Evolutionary conservation across 2,329 filamentous ascomycete genomes (phyloP), one percentile per base, ranked within the genome.

Genomic region (Fusarium transvaalense): DNA sequence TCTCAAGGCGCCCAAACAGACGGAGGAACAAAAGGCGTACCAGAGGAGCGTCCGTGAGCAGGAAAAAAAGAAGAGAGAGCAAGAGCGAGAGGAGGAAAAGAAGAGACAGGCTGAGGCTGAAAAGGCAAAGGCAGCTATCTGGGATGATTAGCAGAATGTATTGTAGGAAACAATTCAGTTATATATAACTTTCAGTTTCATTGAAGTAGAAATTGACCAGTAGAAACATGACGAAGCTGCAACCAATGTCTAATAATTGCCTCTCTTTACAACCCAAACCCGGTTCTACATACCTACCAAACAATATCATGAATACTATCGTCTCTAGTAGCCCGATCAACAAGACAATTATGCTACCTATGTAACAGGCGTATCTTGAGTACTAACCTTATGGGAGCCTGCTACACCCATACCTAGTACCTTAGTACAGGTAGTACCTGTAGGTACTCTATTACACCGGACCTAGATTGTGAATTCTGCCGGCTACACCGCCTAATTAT

Each of bases 21-120:
- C 93, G 2, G 93, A 97, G 66, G 94, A 97, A 81, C 92, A 97
- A 84, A 87, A 86, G 72, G 92, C 93, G 55, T 98, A 96, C 77
- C 94, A 98, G 74, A 88, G 86, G 70, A 91, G 92, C 1, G 83
- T 96, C 64, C 89, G 91, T 73, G 92, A 97, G 80, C 92, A 95
- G 81, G 95, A 97, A 84, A 89, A 89, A 74, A 94, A 89, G 82
- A 87, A 88, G 72, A 83, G 89, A 61, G 92, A 94, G 60, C 86
- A 88, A 72, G 92, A 94, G 78, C 89, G 85, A 75, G 89, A 89
- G 58, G 87, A 88, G 59, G 88, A 89, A 78, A 86, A 81, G 71
- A 80, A 82, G 68, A 84, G 82, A 73, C 86, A 86, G 68, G 88
- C 88, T 74, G 87, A 91, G 74, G 88, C 88, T 34, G 91, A 95